Evolutionary conservation across 2,329 filamentous ascomycete genomes (phyloP).

Genomic region (Epicoccum sorghinum): DNA sequence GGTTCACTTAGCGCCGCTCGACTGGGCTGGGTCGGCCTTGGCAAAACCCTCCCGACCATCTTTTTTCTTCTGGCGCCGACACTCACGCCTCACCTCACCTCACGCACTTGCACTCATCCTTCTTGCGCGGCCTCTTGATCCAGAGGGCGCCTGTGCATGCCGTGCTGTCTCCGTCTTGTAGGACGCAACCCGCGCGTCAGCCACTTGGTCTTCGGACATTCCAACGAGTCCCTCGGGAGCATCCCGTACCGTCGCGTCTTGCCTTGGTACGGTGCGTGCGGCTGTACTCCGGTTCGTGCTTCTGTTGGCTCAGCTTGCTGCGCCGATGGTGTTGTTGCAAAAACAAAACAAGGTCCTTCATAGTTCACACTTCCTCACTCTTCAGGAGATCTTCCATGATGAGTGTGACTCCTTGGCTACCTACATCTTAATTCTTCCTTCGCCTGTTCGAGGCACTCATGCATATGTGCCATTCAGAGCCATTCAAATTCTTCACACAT

Average conservation of each 20-base stretch:
- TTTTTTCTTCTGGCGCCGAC: conserved; percentile 15
- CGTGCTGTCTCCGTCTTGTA: background rate
- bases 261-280: conserved; percentile 53
- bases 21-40: too few relatives aligned
- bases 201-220: conserved; percentile 54
- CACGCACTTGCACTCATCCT: background rate
- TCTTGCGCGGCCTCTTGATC: background rate
- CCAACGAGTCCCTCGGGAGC: conserved; percentile 55
- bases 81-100: background rate
- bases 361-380: conserved; percentile 61
- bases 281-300: conserved; percentile 47
- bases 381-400: conserved; percentile 50
- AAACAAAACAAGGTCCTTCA: conserved; percentile 57
- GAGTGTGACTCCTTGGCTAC: conserved; percentile 61
- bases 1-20: conserved; percentile 24
- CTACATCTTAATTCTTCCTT: conserved; percentile 46
- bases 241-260: conserved; percentile 55
- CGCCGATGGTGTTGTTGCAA: conserved; percentile 49
- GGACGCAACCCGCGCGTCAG: conserved; percentile 48
- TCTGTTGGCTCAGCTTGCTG: conserved; percentile 22
- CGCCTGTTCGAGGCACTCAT: too few relatives aligned
- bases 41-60: background rate
- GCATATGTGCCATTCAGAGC: too few relatives aligned
- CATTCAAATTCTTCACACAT: too few relatives aligned
- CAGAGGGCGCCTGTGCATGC: background rate